These are phyloP conservation scores for Xylariaceae sp. DNA, from an alignment of 2,329 filamentous ascomycete species.

Conservation along the genomic window DNA sequence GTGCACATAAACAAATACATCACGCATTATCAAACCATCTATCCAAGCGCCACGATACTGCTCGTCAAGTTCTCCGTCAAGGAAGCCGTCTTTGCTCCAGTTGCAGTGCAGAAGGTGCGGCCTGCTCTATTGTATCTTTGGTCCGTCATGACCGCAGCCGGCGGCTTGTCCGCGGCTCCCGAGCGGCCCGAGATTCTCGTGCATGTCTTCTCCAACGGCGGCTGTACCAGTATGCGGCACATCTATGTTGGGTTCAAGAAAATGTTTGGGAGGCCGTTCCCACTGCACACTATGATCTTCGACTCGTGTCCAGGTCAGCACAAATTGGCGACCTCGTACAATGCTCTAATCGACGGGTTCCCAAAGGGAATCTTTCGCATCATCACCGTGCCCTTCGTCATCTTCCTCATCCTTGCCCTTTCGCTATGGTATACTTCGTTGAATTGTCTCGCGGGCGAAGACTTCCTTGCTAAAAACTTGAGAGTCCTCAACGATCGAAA, in stretches of 20 bases:
- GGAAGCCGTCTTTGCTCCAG: slow-evolving; percentile 33
- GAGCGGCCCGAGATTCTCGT: slow-evolving; percentile 37
- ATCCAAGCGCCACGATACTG: slow-evolving; percentile 43
- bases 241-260: slow-evolving; percentile 34
- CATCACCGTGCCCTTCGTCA: slow-evolving; percentile 31
- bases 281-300: slow-evolving; percentile 41
- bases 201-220: slow-evolving; percentile 53
- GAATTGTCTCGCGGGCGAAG: slow-evolving; percentile 29
- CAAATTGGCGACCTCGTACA: slow-evolving; percentile 36
- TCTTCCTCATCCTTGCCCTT: slow-evolving; percentile 30
- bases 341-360: slow-evolving; percentile 36
- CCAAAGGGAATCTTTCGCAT: slow-evolving; percentile 29
- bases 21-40: slow-evolving; percentile 40
- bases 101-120: slow-evolving; percentile 31
- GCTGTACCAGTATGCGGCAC: slow-evolving; percentile 38
- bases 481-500: slow-evolving; percentile 35
- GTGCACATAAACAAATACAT: slow-evolving; percentile 51
- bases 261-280: slow-evolving; percentile 30
- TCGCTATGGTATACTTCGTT: slow-evolving; percentile 32
- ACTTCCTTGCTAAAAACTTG: slow-evolving; percentile 31
- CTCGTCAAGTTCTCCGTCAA: slow-evolving; percentile 40
- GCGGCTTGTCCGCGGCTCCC: slow-evolving; percentile 17
- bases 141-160: slow-evolving; percentile 24
- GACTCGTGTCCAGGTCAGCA: slow-evolving; percentile 49
- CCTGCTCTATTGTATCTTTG: slow-evolving; percentile 40